Evolutionary conservation across 345 rosid species (phyloP).

Genomic region (Populus nigra): DNA sequence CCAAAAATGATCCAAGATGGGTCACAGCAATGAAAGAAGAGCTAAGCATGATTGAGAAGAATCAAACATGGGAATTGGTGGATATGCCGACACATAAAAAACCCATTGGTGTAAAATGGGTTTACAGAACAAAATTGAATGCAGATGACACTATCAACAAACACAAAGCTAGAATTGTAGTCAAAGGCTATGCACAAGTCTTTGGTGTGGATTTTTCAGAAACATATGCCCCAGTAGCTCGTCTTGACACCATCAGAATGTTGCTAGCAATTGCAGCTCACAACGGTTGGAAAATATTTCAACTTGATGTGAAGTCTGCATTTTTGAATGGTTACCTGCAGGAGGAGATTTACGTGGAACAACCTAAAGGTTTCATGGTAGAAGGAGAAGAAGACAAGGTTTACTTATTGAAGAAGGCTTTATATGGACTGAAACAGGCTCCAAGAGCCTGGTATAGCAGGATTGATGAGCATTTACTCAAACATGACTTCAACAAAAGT

Average conservation of each 20-base stretch:
- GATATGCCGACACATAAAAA: not conserved
- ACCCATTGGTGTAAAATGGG: not conserved
- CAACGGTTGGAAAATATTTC: not conserved
- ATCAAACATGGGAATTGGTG: not conserved
- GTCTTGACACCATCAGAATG: not conserved
- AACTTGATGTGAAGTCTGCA: not conserved
- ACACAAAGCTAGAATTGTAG: not conserved
- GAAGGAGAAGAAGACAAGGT: not conserved
- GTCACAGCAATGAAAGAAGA: not conserved
- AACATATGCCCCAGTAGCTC: not conserved
- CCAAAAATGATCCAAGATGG: not conserved
- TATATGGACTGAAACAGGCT: too few species aligned
- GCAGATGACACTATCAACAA: not conserved
- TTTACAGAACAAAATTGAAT: not conserved
- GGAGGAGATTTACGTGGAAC: not conserved
- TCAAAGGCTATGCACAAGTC: not conserved
- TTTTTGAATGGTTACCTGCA: not conserved
- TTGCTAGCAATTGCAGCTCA: not conserved
- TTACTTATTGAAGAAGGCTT: too few species aligned
- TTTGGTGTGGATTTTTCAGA: not conserved
- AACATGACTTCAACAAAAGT: too few species aligned
- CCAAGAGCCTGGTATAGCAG: too few species aligned
- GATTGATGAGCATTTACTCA: too few species aligned
- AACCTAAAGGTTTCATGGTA: not conserved
- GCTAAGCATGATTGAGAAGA: not conserved